Evolutionary conservation across 257 asterid species (phyloP), one percentile per base, ranked within the genome.

Genomic region (Solanum ossicruentum): DNA sequence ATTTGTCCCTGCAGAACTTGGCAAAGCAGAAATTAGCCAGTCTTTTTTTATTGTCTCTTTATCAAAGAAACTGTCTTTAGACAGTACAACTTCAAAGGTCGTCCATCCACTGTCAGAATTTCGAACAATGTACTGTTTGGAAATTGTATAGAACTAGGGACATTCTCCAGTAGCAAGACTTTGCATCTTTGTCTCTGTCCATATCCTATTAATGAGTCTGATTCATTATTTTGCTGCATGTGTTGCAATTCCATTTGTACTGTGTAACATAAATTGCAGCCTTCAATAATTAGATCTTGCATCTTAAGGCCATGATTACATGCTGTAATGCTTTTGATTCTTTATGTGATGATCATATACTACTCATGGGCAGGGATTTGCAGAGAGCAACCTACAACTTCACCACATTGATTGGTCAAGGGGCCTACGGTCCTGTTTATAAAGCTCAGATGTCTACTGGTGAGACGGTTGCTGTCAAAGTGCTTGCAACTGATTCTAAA

Each of bases 341-440:
- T 21, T 49, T 4, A 75, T 52, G 26, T 7, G 57, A n/a, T 72
- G 20, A n/a, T 72, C 45, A 23, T 23, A 49, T 20, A 8, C 61
- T 75, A 23, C 82, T 75, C n/a, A 81, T 72, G 71, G 86, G 61
- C 94, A 95, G 99, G 98, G 99, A 96, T 87, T 88, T 96, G 82
- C 99, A 96, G 87, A 96, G 89, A 88, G 99, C 98, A 49, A 96
- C 99, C 69, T 87, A 57, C 83, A 96, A 96, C 86, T 96, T 96
- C 84, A 92, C 98, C 77, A 92, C 98, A 65, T 86, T 96, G 77
- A 92, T 96, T 85, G 98, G 99, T 70, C 95, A 93, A 93, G 99
- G 98, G 84, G 98, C 99, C 12, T 96, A 87, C 88, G 99, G 98
- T 84, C 92, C 97, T 43, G 99, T 96, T 70, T 96, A 94, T 84